Percentiles rank a stretch among this genome's conserved stretches.
Conservation (phyloP, 257 asterid species). For the Solanum clarkiae region DNA sequence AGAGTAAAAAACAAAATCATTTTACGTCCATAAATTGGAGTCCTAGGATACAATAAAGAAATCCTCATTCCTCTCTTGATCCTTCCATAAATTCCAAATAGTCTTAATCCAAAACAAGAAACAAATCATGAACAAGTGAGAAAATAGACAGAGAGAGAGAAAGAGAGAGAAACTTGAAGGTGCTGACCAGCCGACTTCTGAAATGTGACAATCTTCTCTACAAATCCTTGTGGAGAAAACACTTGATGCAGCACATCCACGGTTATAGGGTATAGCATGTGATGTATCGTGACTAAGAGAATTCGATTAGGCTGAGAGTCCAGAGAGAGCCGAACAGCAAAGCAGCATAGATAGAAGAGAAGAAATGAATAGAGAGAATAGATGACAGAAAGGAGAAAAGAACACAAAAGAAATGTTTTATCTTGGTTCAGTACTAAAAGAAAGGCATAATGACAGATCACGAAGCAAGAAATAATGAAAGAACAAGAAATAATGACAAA, state of each 20-base stretch:
- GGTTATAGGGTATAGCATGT: constrained; percentile 99
- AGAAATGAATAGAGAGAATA: constrained; percentile 65
- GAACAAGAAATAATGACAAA: not conserved
- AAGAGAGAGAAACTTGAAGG: constrained; percentile 44
- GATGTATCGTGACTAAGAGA: constrained; percentile 97
- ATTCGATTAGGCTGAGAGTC: constrained; percentile 98
- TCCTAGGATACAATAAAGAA: not conserved
- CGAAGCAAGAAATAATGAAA: not conserved
- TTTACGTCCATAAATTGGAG: not conserved
- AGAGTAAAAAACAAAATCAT: not conserved
- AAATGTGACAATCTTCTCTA: constrained; percentile 99
- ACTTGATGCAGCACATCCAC: constrained; percentile 99
- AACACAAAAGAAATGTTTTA: constrained; percentile 1
- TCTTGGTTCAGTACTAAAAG: not conserved
- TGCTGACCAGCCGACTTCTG: constrained; percentile 99
- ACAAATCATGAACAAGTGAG: constrained; percentile 30
- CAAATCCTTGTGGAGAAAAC: constrained; percentile 97
- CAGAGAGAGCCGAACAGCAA: constrained; percentile 67
- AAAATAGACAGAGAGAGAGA: constrained; percentile 21
- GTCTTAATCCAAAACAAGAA: not conserved
- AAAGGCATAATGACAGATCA: not conserved
- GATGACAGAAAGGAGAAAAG: constrained; percentile 33
- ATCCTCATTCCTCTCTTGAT: not conserved
- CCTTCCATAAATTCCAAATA: not conserved
- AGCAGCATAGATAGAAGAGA: constrained; percentile 84